Percentiles rank a stretch among this genome's conserved stretches.
phyloP scores from a whole-genome alignment of 2,329 filamentous ascomycete genomes.

The Onygena corvina region DNA sequence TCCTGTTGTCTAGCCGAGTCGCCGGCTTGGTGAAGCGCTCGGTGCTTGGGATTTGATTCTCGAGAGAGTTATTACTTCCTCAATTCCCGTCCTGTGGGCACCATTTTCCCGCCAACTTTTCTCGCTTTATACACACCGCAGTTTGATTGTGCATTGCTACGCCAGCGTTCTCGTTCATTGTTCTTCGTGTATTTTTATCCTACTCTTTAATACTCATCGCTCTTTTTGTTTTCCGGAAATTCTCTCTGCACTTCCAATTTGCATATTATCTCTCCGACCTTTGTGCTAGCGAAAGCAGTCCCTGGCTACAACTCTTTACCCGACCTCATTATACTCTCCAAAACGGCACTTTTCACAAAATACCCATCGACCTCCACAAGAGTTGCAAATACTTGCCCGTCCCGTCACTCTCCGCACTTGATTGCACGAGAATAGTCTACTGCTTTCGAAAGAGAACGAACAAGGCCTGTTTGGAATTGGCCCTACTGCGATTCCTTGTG shows the following conservation, averaged over 20 bases:
- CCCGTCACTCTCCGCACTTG: background rate
- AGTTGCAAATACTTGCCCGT: background rate
- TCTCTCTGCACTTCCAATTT: no score
- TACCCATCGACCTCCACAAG: background rate
- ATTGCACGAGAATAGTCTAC: background rate
- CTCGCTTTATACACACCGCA: background rate
- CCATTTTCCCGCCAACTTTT: background rate
- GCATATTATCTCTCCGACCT: no score
- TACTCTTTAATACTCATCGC: background rate
- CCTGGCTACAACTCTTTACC: background rate
- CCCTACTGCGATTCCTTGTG: background rate
- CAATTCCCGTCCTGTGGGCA: background rate
- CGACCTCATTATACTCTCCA: background rate
- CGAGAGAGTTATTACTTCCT: constrained; percentile 4
- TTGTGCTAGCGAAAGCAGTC: background rate
- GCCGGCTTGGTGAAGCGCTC: background rate
- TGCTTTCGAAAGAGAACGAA: background rate
- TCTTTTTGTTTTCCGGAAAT: background rate
- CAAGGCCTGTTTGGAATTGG: background rate
- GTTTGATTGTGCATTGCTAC: constrained; percentile 2
- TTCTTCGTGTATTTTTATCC: constrained; percentile 1
- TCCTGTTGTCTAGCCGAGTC: constrained; percentile 2
- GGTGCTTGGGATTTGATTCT: background rate
- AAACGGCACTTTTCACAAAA: background rate
- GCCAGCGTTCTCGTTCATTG: constrained; percentile 1